Percentiles rank a stretch among this genome's conserved stretches.
Conservation (phyloP, 805 yeast genomes). For the Candida germanica region DNA sequence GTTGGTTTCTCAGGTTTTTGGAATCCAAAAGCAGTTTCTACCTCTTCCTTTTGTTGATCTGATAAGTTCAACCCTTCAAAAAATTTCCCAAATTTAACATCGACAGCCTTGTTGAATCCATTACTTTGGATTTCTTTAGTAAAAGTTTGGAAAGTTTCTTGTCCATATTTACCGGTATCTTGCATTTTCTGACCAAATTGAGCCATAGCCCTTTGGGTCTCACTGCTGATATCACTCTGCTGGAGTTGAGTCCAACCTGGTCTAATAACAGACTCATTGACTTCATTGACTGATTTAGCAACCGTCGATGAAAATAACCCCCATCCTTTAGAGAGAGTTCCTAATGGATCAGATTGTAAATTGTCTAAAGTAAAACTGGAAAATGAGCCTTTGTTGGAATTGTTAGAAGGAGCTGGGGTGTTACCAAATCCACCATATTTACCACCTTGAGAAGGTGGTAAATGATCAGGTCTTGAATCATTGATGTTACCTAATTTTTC, state of each 20-base stretch:
- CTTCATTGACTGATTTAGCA: slow-evolving; percentile 77
- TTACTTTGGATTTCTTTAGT: slow-evolving; percentile 44
- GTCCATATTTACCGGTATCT: slow-evolving; percentile 77
- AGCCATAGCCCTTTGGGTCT: slow-evolving; percentile 89
- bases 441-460: slow-evolving; percentile 95
- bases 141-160: slow-evolving; percentile 59
- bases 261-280: slow-evolving; percentile 82
- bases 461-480: slow-evolving; percentile 65
- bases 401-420: slow-evolving; percentile 51
- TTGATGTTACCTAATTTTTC: slow-evolving; percentile 74
- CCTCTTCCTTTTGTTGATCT: slow-evolving; percentile 31
- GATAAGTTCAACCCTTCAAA: slow-evolving; percentile 51
- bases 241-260: slow-evolving; percentile 82
- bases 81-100: slow-evolving; percentile 47
- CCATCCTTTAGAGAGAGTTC: slow-evolving; percentile 93
- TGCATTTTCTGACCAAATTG: slow-evolving; percentile 95
- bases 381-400: slow-evolving; percentile 37
- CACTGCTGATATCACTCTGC: slow-evolving; percentile 73
- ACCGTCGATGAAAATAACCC: slow-evolving; percentile 86
- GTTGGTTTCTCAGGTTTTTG: slow-evolving; percentile 57
- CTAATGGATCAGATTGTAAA: slow-evolving; percentile 80
- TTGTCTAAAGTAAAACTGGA: slow-evolving; percentile 63
- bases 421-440: slow-evolving; percentile 90
- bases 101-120: slow-evolving; percentile 42
- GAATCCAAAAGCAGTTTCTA: slow-evolving; percentile 68